Evolutionary conservation across 1,284 basidiomycete genomes (phyloP), one percentile per base, ranked within the genome.

Genomic region (Entoloma clypeatum): DNA sequence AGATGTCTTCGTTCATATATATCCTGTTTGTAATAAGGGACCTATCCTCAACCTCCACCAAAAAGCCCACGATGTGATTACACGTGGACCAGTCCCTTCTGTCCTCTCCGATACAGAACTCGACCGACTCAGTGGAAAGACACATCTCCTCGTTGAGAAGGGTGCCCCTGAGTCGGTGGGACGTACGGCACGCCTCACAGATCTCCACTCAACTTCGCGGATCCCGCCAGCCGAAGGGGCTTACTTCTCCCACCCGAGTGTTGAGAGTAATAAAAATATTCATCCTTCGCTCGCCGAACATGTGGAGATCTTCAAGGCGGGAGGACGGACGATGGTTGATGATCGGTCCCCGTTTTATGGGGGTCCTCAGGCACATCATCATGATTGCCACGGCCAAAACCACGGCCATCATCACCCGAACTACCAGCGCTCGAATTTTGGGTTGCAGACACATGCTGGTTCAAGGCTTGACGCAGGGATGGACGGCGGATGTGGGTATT

Each of bases 101-200:
- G 56, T 60, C 11, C 58, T 64, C 4, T 35, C 36, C 6, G 29
- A 39, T 25, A 61, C 61, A 2, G 81, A 84, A 44, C 72, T 86
- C 16, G 77, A 84, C 48, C 69, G 79, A 17, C 63, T 83, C 22
- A 74, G 75, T 17, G 83, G 82, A 4, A 75, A 72, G 54, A 85
- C 81, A 1, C 65, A 71, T 38, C 51, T 75, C 7, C 62, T 72
- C 23, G 56, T 65, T 11, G 37, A 45, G 18, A 19, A 45, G 7
- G 44, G 38, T 23, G 27, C 45, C 22, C 23, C 34, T 13, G 41
- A 41, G 23, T 36, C 34, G n/a, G n/a, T 13, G 40, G 21, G 17
- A 41, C 36, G 5, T 24, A 14, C 24, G 48, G 23, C 17, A 43
- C 36, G 36, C 41, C 51, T 3, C 53, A 49, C 4, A n/a, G n/a